Evolutionary conservation across 371 early-diverging fungal species (phyloP), one percentile per base, ranked within the genome.

Genomic region (Hamiltosporidium magnivora): DNA sequence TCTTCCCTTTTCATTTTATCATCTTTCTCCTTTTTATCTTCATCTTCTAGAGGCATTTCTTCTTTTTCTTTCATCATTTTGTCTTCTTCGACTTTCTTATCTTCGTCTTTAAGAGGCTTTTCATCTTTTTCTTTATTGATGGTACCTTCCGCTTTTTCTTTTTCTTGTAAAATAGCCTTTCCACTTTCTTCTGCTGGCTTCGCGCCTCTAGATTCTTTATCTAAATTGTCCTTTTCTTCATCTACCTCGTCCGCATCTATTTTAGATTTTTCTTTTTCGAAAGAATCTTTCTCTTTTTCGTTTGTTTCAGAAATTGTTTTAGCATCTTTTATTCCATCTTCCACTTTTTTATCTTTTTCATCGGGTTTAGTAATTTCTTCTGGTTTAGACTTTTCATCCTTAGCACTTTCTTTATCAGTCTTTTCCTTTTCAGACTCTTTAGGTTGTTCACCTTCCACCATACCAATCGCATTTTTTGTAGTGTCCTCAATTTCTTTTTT

Each of bases 281-380:
- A 25, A 25, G 25, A 25, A 25, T 67, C 68, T 12, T n/a, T 9
- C 41, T 67, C 44, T 38, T 67, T 0, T 9, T 41, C 38, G 42
- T 67, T n/a, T 0, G 3, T 12, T 37, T 64, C 64, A 25, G 39
- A 6, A 11, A 25, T 40, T 37, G 0, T 12, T 39, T 66, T 12
- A 61, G 6, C 66, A 14, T 64, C 62, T n/a, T 61, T 61, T 41
- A 11, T 61, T n/a, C n/a, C 62, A 44, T n/a, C 42, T 53, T 68
- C 49, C 8, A 72, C 55, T 12, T 9, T 14, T 62, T 68, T 68
- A 66, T 67, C 37, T 56, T 56, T 14, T 6, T 56, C 36, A 12
- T 49, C 12, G 12, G 4, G 4, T 8, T 12, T 12, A 49, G 12
- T 49, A 49, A 49, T 12, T 49, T 49, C 12, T 49, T 49, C 25